phyloP scores from a whole-genome alignment of 2,329 filamentous ascomycete genomes.

The Penicillium sp. region DNA sequence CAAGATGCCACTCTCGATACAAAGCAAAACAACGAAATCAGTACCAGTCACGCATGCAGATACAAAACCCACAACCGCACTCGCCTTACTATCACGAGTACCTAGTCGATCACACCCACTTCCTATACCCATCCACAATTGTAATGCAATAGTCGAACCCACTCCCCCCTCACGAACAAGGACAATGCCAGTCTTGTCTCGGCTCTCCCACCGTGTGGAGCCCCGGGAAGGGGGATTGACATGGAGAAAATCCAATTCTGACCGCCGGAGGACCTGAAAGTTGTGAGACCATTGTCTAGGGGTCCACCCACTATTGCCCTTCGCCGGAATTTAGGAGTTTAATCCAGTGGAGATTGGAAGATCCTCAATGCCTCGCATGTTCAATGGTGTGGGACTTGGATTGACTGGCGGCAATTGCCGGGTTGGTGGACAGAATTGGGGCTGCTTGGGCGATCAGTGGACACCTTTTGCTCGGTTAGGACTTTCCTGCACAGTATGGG shows the following conservation, averaged over 20 bases:
- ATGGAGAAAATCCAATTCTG: background rate
- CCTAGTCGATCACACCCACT: background rate
- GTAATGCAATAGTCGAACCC: background rate
- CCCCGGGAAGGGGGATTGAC: background rate
- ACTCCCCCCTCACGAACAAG: background rate
- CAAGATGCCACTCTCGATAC: background rate
- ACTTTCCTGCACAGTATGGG: no score
- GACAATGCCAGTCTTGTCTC: background rate
- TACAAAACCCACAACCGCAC: background rate
- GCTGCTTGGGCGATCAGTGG: background rate
- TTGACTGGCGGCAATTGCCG: background rate
- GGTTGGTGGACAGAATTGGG: background rate
- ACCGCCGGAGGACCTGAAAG: background rate
- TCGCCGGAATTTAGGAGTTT: background rate
- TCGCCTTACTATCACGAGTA: background rate
- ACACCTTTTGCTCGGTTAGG: background rate
- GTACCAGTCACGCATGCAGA: background rate
- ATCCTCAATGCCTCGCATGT: constrained; percentile 1
- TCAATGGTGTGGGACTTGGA: no score
- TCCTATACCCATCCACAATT: background rate
- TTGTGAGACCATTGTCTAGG: background rate
- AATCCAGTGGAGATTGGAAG: background rate
- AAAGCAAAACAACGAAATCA: background rate
- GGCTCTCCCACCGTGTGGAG: constrained; percentile 2
- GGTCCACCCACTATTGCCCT: constrained; percentile 2